Conservation (phyloP, 441 rosid genomes). For the Adansonia gregorii region DNA sequence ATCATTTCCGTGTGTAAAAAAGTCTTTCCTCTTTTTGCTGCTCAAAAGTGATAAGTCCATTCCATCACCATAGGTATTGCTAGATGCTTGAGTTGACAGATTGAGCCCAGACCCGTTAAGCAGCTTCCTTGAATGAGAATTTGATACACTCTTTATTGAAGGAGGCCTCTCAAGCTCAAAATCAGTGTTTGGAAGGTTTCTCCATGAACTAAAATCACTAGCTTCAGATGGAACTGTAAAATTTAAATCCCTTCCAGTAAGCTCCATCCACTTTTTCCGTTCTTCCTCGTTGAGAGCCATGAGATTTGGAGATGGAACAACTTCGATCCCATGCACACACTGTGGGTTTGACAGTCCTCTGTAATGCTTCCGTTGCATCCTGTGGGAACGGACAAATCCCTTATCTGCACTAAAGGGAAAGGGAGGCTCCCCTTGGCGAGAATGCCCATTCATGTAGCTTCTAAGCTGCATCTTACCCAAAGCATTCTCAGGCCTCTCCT, state of each 20-base stretch:
- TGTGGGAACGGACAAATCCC: slow-evolving; percentile 70
- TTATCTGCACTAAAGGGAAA: slow-evolving; percentile 69
- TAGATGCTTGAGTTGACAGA: slow-evolving; percentile 49
- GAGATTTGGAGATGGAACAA: slow-evolving; percentile 60
- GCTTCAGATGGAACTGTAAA: slow-evolving; percentile 60
- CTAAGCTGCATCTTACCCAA: slow-evolving; percentile 75
- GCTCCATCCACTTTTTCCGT: slow-evolving; percentile 65
- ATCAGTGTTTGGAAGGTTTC: slow-evolving; percentile 63
- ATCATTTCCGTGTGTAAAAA: slow-evolving; percentile 50
- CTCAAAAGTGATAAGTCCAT: slow-evolving; percentile 59
- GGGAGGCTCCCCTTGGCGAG: slow-evolving; percentile 64
- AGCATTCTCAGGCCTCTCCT: slow-evolving; percentile 68
- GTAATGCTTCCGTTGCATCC: slow-evolving; percentile 76
- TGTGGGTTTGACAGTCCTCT: slow-evolving; percentile 77
- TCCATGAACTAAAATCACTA: slow-evolving; percentile 66
- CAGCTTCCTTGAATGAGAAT: slow-evolving; percentile 53
- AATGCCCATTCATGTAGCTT: slow-evolving; percentile 73
- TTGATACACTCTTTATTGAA: slow-evolving; percentile 42
- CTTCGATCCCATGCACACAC: slow-evolving; percentile 71
- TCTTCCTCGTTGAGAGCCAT: slow-evolving; percentile 61
- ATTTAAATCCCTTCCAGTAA: slow-evolving; percentile 66
- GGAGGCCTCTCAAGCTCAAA: slow-evolving; percentile 60
- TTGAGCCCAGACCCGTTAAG: slow-evolving; percentile 67
- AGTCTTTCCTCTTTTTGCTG: slow-evolving; percentile 62
- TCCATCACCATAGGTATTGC: slow-evolving; percentile 50